Conservation (phyloP, 192 early-diverging fungal genomes). For the Obelidium mucronatum region DNA sequence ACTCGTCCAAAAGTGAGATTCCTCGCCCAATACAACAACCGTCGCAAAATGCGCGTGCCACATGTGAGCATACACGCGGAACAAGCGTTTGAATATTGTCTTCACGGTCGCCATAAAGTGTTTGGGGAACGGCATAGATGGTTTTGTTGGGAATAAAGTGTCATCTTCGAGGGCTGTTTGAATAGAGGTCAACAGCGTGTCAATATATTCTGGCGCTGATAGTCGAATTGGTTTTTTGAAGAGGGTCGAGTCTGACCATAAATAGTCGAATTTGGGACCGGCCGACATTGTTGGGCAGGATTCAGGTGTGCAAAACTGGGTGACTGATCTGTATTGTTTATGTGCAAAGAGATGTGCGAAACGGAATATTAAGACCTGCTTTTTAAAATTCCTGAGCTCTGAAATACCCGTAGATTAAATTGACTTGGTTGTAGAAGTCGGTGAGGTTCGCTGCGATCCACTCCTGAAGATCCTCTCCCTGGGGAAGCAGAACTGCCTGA, state of each 20-base stretch:
- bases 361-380: no score
- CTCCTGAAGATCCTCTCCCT: conserved; percentile 88
- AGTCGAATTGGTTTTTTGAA: conserved; percentile 89
- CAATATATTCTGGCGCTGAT: conserved; percentile 90
- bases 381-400: no score
- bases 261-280: conserved; percentile 82
- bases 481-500: conserved; percentile 80
- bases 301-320: conserved; percentile 86
- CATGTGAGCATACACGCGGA: conserved; percentile 94
- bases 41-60: conserved; percentile 85
- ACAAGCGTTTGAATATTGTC: conserved; percentile 85
- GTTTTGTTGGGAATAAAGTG: conserved; percentile 83
- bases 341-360: no score
- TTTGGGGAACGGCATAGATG: conserved; percentile 73
- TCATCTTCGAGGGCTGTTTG: conserved; percentile 87
- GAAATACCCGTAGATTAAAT: conserved; percentile 91
- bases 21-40: conserved; percentile 79
- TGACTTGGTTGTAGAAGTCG: conserved; percentile 97
- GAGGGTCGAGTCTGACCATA: conserved; percentile 83
- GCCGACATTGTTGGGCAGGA: conserved; percentile 92
- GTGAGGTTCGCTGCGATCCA: conserved; percentile 95
- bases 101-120: conserved; percentile 70
- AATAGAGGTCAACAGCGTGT: conserved; percentile 81
- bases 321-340: conserved; percentile 40
- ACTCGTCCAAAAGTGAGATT: conserved; percentile 90